Percentiles rank a stretch among this genome's conserved stretches.
Evolutionary conservation across 148 eudicot species (phyloP).

Genomic region (Rhododendron williamsianum): DNA sequence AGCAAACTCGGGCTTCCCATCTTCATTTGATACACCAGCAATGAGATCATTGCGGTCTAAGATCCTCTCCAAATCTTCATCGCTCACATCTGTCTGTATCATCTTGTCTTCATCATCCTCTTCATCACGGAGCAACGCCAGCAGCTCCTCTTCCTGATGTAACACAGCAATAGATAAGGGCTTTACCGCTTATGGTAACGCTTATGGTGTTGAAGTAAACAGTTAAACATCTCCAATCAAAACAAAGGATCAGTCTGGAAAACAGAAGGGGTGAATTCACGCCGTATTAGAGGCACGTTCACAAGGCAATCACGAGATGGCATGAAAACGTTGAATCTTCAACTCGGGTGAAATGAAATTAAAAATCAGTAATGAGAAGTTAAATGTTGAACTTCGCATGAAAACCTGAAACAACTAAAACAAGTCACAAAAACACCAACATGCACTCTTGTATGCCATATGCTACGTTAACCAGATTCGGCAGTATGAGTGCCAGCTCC

Average conservation of each 20-base stretch:
- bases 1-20: constrained; percentile 18
- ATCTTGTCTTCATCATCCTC: constrained; percentile 74
- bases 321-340: neutral
- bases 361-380: neutral
- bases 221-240: neutral
- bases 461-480: neutral
- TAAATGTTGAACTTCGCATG: neutral
- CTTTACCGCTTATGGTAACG: neutral
- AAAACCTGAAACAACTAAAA: neutral
- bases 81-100: constrained; percentile 82
- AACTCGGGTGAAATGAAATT: neutral
- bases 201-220: neutral
- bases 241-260: neutral
- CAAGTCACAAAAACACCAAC: neutral
- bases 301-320: neutral
- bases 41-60: constrained; percentile 77
- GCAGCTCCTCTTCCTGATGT: constrained; percentile 80
- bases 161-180: constrained; percentile 2
- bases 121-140: constrained; percentile 67
- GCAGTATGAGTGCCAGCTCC: neutral
- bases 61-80: constrained; percentile 72
- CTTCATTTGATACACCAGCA: constrained; percentile 21
- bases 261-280: neutral
- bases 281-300: neutral
- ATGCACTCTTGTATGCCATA: neutral